phyloP scores from a whole-genome alignment of 208 protist genomes.

The Strigomonas culicis region DNA sequence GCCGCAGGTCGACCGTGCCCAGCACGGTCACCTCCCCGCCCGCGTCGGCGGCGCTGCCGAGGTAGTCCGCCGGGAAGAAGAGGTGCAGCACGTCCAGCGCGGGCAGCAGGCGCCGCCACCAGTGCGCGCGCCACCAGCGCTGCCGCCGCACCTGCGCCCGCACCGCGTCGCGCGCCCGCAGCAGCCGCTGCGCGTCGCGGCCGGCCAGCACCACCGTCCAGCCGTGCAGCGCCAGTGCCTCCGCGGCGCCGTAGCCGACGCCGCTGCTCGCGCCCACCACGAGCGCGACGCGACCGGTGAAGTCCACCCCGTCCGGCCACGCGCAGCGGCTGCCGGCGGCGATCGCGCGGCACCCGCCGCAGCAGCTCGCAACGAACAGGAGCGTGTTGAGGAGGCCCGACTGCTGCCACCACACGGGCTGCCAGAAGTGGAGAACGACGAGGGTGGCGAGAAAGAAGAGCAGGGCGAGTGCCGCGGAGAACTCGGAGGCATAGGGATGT shows the following conservation, averaged over 20 bases:
- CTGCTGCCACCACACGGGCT: background rate
- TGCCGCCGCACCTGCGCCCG: conserved; percentile 18
- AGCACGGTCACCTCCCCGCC: conserved; percentile 46
- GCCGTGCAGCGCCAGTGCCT: conserved; percentile 64
- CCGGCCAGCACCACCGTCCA: conserved; percentile 78
- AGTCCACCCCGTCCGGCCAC: conserved; percentile 61
- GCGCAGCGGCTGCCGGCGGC: conserved; percentile 45
- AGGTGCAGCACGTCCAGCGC: too few relatives aligned
- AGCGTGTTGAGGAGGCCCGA: conserved; percentile 9
- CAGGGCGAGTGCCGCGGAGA: conserved; percentile 27
- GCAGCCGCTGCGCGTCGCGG: conserved; percentile 47
- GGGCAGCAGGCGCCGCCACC: background rate
- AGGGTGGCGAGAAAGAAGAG: conserved; percentile 21
- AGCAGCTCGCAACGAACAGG: conserved; percentile 22
- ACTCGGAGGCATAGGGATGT: conserved; percentile 60
- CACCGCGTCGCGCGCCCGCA: conserved; percentile 43
- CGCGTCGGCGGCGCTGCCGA: background rate
- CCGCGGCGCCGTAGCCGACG: conserved; percentile 66
- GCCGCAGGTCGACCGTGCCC: conserved; percentile 59
- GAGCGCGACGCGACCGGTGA: conserved; percentile 58
- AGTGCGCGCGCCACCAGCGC: background rate
- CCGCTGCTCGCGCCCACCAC: conserved; percentile 78
- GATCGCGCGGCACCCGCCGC: conserved; percentile 37
- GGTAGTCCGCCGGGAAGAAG: background rate
- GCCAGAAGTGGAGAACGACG: background rate